phyloP scores from a whole-genome alignment of 352 stramenopile species.

The Peronospora farinosa region DNA sequence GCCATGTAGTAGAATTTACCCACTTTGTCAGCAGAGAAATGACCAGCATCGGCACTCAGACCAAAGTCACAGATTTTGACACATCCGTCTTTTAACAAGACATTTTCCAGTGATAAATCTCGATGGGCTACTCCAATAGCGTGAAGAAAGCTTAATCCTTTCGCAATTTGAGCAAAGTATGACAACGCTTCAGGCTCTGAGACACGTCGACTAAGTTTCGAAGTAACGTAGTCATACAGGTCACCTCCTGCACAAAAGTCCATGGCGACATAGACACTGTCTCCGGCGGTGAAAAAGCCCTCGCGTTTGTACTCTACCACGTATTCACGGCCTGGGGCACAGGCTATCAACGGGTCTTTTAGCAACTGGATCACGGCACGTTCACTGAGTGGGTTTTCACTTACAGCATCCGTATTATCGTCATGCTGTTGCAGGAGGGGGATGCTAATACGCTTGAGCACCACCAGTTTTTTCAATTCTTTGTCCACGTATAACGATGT shows the following conservation, averaged over 20 bases:
- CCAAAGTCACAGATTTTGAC: constrained; percentile 71
- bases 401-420: constrained; percentile 12
- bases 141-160: constrained; percentile 46
- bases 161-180: constrained; percentile 38
- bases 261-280: constrained; percentile 53
- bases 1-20: constrained; percentile 78
- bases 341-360: constrained; percentile 20
- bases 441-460: constrained; percentile 52
- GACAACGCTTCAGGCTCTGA: constrained; percentile 35
- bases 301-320: constrained; percentile 39
- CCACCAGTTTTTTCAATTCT: constrained; percentile 35
- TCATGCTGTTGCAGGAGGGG: constrained; percentile 33
- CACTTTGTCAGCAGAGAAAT: constrained; percentile 35
- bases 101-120: constrained; percentile 57
- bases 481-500: constrained; percentile 46
- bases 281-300: constrained; percentile 37
- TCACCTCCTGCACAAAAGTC: constrained; percentile 63
- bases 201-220: constrained; percentile 26
- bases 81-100: constrained; percentile 37
- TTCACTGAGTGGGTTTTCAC: constrained; percentile 48
- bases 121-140: constrained; percentile 42
- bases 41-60: constrained; percentile 36
- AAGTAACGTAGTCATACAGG: constrained; percentile 48
- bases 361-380: constrained; percentile 48
- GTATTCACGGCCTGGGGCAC: constrained; percentile 30